Percentiles rank a stretch among this genome's conserved stretches.
Evolutionary conservation across 2,329 filamentous ascomycete species (phyloP).

Genomic region (Sclerotinia borealis): DNA sequence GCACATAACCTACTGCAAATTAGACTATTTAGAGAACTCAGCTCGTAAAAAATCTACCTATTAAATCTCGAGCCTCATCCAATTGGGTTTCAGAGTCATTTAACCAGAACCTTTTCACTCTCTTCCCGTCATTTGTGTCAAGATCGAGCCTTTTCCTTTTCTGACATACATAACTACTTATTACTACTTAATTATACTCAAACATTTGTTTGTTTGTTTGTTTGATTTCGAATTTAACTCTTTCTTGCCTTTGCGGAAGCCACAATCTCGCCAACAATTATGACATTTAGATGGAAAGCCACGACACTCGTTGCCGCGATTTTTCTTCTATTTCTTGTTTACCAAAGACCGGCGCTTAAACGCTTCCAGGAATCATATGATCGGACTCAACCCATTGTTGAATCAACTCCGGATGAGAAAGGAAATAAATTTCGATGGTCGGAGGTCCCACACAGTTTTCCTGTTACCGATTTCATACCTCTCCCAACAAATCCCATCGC

Average conservation of each 20-base stretch:
- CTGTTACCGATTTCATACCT: slow-evolving; percentile 10
- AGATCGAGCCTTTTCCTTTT: not conserved
- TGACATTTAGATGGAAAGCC: slow-evolving; percentile 4
- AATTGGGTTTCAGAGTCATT: not conserved
- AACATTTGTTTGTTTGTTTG: not conserved
- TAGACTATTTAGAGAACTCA: not conserved
- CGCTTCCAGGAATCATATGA: not conserved
- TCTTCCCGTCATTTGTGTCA: not conserved
- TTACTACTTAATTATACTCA: not conserved
- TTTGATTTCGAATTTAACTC: not conserved
- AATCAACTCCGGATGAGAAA: not conserved
- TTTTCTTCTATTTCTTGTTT: not conserved
- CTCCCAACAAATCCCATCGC: slow-evolving; percentile 8
- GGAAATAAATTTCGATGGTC: slow-evolving; percentile 4
- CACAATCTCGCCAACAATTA: not conserved
- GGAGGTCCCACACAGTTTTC: slow-evolving; percentile 8
- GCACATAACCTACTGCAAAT: too few species aligned
- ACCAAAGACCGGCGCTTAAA: not conserved
- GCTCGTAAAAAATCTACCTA: not conserved
- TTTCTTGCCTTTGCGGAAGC: not conserved
- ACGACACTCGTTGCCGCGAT: not conserved
- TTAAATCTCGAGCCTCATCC: not conserved
- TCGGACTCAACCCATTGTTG: not conserved
- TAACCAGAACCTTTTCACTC: not conserved
- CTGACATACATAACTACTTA: not conserved